phyloP scores from a whole-genome alignment of 2,329 filamentous ascomycete species.

The Basipetospora chlamydospora region DNA sequence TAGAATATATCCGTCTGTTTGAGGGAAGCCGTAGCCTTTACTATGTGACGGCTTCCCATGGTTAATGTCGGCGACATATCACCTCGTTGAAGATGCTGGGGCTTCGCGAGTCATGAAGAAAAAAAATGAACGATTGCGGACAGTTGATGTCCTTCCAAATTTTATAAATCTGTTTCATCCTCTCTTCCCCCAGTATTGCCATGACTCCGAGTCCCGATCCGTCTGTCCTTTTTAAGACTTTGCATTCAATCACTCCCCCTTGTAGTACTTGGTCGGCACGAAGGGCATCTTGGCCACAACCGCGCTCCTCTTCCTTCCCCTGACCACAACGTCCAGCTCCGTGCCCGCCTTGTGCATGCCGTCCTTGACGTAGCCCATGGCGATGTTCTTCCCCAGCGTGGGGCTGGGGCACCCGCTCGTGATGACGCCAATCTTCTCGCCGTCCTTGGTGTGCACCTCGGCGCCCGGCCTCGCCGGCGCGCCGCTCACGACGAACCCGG shows the following conservation, averaged over 20 bases:
- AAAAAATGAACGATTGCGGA: too few relatives aligned
- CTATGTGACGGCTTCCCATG: constrained; percentile 27
- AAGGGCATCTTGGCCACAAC: constrained; percentile 83
- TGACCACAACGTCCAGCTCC: constrained; percentile 61
- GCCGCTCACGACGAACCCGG: constrained; percentile 72
- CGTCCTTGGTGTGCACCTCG: constrained; percentile 52
- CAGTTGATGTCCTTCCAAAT: too few relatives aligned
- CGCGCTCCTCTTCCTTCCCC: constrained; percentile 62
- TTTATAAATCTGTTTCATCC: too few relatives aligned
- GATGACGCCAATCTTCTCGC: constrained; percentile 58
- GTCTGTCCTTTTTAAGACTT: neutral
- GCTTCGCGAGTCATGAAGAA: too few relatives aligned
- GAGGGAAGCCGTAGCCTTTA: constrained; percentile 25
- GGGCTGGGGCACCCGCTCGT: constrained; percentile 88
- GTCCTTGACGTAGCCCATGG: constrained; percentile 83
- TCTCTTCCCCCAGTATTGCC: too few relatives aligned
- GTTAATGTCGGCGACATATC: constrained; percentile 12
- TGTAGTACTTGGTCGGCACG: constrained; percentile 64
- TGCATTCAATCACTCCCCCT: constrained; percentile 14
- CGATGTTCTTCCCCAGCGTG: constrained; percentile 76
- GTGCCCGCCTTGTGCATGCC: constrained; percentile 75
- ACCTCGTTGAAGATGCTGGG: too few relatives aligned
- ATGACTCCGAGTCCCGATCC: constrained; percentile 1
- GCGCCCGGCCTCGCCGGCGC: constrained; percentile 84
- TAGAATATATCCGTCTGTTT: constrained; percentile 4